Evolutionary conservation across 805 yeast species (phyloP), one percentile per base, ranked within the genome.

Genomic region (Yarrowia sp.): DNA sequence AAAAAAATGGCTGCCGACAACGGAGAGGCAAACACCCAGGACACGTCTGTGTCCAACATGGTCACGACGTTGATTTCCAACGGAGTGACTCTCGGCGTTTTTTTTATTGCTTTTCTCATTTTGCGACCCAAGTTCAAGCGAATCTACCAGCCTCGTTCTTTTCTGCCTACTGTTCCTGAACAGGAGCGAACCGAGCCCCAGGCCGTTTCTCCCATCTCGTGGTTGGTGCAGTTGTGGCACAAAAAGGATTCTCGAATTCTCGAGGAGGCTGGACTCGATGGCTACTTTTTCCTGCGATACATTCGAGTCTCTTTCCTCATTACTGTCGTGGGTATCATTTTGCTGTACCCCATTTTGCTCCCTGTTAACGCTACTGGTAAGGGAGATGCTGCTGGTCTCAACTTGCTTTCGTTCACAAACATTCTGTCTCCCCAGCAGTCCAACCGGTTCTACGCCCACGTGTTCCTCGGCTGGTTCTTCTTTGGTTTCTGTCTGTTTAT

Each of bases 191-290:
- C 97, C 0, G 86, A 83, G 32, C 91, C 95, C 0, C 78, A 92
- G 49, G 88, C 92, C 1, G 75, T 74, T 21, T 95, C 92, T 36
- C 80, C 87, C 1, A 75, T 86, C 72, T 78, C 82, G 33, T 92
- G 98, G 98, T 65, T 92, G 11, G 68, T 75, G 9, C 85, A 87
- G 7, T 73, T 93, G 30, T 70, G 89, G 58, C 76, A 81, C 54
- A 86, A 89, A 71, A 84, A 90, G 0, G 92, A 89, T 65, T 78
- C 88, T 54, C 89, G 89, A 71, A 80, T 92, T 64, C 84, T 93
- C 66, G 86, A 87, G 68, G 96, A 93, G 71, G 88, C 95, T 21
- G 98, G 98, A 17, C 74, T 93, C n/a, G 98, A 93, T 73, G 98
- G 97, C 5, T 93, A 90, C 78, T 87, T 95, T 72, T 93, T 92